These are phyloP conservation scores for Backusella morwellensis DNA, from an alignment of 192 early-diverging fungal genomes.

Conservation along the genomic window DNA sequence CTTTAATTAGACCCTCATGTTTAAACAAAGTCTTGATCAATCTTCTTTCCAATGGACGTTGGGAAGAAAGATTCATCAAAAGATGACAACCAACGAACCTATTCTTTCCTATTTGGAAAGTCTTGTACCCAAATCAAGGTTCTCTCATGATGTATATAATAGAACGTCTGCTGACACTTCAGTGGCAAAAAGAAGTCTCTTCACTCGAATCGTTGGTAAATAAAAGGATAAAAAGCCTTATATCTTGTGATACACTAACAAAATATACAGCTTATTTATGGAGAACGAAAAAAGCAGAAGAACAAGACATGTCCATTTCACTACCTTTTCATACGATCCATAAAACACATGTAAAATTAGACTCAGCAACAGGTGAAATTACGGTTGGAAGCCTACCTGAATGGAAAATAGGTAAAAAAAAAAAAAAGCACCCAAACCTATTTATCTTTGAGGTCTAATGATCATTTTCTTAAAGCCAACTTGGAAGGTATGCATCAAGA, in stretches of 20 bases:
- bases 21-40: neutral
- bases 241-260: neutral
- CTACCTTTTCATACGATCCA: conserved; percentile 7
- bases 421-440: neutral
- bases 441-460: too few relatives aligned
- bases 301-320: conserved; percentile 8
- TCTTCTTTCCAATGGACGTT: neutral
- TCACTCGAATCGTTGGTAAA: neutral
- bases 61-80: neutral
- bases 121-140: neutral
- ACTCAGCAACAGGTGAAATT: conserved; percentile 5
- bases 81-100: conserved; percentile 1
- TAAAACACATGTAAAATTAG: conserved; percentile 12
- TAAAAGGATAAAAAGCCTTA: neutral
- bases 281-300: neutral
- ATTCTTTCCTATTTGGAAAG: conserved; percentile 3
- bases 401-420: conserved; percentile 9
- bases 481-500: conserved; percentile 2
- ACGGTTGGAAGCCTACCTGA: neutral
- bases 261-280: neutral
- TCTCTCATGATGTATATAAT: neutral
- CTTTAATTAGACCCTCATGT: neutral
- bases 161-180: neutral
- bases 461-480: neutral
- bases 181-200: neutral